Base-by-base conservation (phyloP, 768 basidiomycete species). In the Lentinula detonsa region DNA sequence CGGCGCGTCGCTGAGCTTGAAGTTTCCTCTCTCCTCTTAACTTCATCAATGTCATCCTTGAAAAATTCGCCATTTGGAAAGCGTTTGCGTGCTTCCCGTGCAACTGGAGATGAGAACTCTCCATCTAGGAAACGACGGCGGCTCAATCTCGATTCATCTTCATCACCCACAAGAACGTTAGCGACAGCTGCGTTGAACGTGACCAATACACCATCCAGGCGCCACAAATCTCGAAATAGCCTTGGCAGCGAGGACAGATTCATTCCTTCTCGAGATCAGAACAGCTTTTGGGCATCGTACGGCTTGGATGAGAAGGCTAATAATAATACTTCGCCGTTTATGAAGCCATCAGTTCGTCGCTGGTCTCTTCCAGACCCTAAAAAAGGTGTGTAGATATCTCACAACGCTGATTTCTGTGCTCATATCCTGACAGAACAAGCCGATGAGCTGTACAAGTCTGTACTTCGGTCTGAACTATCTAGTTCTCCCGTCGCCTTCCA, bases 1-100 rank as follows among this genome's bases (percentile, higher is more conserved):
- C 7, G 15, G 31, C 50, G 50, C 33, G 16, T 34, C 23, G 8
- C 11, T 6, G 34, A 5, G n/a, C 50, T 51, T 34, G 9, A 15
- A 18, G 8, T 4, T 4, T 33, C 13, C 33, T 13, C 33, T 13
- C n/a, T 37, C 37, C 35, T 10, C 18, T 28, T 3, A 5, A 35
- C 35, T 13, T 21, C 23, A 11, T 33, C 60, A 63, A 90, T 90
- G 88, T 86, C 88, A 59, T 83, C 83, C 60, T 82, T 91, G 74
- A 89, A 88, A 78, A 91, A 91, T 73, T 91, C 90, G 68, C 88
- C 86, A 1, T 92, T 90, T 73, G 90, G 88, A 43, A 92, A 91
- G 69, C 84, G 90, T 11, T 79, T 92, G 11, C 85, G 89, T 42
- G 87, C 87, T 11, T 81, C 85, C 4, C 85, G 87, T 63, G 78